Conservation (phyloP, 2,329 filamentous ascomycete species). For the Colletotrichum viniferum region DNA sequence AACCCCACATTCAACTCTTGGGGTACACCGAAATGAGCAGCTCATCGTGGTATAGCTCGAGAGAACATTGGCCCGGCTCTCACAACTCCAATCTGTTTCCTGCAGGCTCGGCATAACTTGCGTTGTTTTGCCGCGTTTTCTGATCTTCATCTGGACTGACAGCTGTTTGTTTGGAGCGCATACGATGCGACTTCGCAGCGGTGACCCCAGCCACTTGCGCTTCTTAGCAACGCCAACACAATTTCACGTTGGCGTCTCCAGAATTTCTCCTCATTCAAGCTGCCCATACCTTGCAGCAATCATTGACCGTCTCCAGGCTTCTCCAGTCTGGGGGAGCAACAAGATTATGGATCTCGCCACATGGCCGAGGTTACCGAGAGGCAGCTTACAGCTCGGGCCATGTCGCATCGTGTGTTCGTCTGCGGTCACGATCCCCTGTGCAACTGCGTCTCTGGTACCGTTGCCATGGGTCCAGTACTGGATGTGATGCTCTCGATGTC, state of each 20-base stretch:
- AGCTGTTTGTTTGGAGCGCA: constrained; percentile 15
- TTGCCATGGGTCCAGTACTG: neutral
- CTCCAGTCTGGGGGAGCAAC: neutral
- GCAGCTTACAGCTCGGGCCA: neutral
- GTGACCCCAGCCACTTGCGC: neutral
- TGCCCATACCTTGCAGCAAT: neutral
- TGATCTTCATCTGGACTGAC: neutral
- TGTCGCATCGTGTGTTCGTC: constrained; percentile 3
- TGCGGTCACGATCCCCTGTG: neutral
- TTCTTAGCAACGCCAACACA: neutral
- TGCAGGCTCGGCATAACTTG: neutral
- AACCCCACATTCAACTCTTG: neutral
- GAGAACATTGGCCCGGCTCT: constrained; percentile 15
- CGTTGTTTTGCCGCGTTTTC: neutral
- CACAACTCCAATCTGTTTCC: neutral
- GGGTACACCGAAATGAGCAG: neutral
- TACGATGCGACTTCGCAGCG: neutral
- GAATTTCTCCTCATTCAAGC: neutral
- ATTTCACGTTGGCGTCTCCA: neutral
- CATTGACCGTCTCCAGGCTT: neutral
- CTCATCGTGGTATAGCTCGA: neutral
- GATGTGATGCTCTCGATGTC: neutral
- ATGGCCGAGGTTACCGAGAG: constrained; percentile 15
- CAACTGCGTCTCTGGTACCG: neutral
- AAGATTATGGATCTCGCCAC: neutral